Percentiles rank a stretch among this genome's conserved stretches.
Conservation (phyloP, 176 grass and related monocot genomes). For the Phragmites australis region DNA sequence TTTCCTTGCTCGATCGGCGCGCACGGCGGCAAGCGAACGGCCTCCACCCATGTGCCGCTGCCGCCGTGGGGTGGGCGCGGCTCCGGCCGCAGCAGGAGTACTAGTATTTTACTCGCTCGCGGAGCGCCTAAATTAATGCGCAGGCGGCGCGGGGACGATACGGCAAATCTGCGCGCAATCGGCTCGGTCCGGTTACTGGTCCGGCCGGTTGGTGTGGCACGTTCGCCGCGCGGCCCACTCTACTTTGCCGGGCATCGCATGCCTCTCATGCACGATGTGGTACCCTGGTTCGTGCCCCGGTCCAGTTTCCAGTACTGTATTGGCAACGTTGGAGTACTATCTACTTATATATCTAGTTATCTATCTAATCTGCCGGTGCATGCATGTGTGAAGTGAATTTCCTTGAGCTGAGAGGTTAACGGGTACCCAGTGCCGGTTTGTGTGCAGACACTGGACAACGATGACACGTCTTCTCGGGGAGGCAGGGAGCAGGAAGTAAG, state of each 20-base stretch:
- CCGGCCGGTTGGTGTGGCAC: neutral
- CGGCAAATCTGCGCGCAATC: neutral
- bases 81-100: neutral
- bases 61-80: neutral
- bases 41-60: conserved; percentile 30
- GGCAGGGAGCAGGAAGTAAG: neutral
- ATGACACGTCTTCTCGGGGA: neutral
- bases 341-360: too few species aligned
- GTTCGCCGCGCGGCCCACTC: neutral
- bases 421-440: neutral
- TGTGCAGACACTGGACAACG: neutral
- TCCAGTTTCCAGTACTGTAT: neutral
- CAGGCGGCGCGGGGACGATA: neutral
- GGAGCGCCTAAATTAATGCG: neutral
- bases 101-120: neutral
- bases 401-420: too few species aligned
- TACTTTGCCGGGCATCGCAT: neutral
- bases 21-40: neutral
- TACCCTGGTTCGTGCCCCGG: neutral
- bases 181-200: neutral
- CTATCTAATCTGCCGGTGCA: neutral
- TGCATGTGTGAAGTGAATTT: neutral
- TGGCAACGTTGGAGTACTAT: too few species aligned
- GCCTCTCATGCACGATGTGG: neutral
- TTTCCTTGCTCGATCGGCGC: neutral